A percentile compares a stretch with the other conserved stretches of the same genome.
These are phyloP conservation scores for Malassezia equina DNA, from an alignment of 1,284 basidiomycete genomes.

Conservation along the genomic window DNA sequence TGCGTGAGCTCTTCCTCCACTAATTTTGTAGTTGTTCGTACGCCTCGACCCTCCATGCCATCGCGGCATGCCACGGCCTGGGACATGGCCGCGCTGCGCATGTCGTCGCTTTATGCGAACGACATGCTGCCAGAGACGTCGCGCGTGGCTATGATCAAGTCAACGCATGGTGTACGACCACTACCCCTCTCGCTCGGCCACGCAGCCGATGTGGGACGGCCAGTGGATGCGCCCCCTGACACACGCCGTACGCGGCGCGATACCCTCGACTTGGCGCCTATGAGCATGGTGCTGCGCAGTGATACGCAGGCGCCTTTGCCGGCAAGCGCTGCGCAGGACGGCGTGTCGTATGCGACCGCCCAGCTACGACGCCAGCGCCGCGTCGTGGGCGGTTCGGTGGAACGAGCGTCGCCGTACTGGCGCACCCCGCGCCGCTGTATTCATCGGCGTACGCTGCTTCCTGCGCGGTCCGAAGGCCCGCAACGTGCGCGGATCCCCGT, in stretches of 20 bases:
- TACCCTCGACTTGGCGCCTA: background rate
- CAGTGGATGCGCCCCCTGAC: background rate
- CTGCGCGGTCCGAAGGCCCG: background rate
- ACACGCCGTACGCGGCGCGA: background rate
- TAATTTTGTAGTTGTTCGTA: background rate
- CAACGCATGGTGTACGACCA: constrained; percentile 2
- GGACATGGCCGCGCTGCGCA: constrained; percentile 14
- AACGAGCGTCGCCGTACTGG: constrained; percentile 15
- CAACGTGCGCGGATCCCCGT: constrained; percentile 7
- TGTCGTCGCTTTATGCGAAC: constrained; percentile 3
- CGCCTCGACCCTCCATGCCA: background rate
- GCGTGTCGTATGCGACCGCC: background rate
- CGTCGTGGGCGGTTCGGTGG: constrained; percentile 3
- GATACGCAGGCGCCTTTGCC: constrained; percentile 1
- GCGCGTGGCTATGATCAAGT: background rate
- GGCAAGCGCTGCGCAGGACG: background rate
- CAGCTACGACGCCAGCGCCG: constrained; percentile 3
- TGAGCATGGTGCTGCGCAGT: constrained; percentile 4
- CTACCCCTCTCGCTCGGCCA: constrained; percentile 5
- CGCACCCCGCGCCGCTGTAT: background rate
- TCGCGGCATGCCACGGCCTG: constrained; percentile 8
- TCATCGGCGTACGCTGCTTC: too few species aligned
- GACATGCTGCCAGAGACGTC: background rate
- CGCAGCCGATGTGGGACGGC: background rate
- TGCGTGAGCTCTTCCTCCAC: constrained; percentile 62